Percentiles rank a stretch among this genome's conserved stretches.
Evolutionary conservation across 1,284 basidiomycete species (phyloP).

Genomic region (Ustilago cynodontis): DNA sequence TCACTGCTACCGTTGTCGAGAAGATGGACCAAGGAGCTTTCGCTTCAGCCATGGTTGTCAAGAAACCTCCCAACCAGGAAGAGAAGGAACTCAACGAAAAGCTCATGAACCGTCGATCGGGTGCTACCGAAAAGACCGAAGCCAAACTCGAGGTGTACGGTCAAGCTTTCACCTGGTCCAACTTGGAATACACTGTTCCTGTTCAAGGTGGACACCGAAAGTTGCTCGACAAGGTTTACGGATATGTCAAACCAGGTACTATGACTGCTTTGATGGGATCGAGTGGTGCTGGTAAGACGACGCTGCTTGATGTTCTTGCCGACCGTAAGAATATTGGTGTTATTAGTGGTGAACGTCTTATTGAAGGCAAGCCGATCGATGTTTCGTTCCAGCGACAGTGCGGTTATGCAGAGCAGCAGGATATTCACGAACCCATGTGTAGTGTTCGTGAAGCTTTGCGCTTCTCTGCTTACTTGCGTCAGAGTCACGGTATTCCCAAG

Average conservation of each 20-base stretch:
- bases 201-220: constrained; percentile 75
- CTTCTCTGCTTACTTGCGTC: constrained; percentile 85
- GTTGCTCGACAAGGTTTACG: constrained; percentile 82
- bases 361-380: constrained; percentile 81
- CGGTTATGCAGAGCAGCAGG: constrained; percentile 82
- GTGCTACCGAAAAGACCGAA: constrained; percentile 49
- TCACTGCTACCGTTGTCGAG: constrained; percentile 54
- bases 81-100: constrained; percentile 50
- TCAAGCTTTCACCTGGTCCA: constrained; percentile 71
- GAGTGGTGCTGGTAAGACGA: constrained; percentile 77
- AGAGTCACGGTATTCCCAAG: constrained; percentile 77
- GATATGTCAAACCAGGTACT: constrained; percentile 83
- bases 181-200: constrained; percentile 72
- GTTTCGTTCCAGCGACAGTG: constrained; percentile 79
- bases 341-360: constrained; percentile 81
- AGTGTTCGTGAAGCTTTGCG: constrained; percentile 85
- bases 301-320: constrained; percentile 83
- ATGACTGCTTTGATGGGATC: constrained; percentile 81
- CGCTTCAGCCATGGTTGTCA: constrained; percentile 66
- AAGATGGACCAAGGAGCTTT: constrained; percentile 56
- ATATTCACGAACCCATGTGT: constrained; percentile 83
- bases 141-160: constrained; percentile 59
- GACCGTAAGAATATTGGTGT: constrained; percentile 83
- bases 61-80: constrained; percentile 51
- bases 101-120: constrained; percentile 34